Evolutionary conservation across 768 basidiomycete genomes (phyloP), one percentile per base, ranked within the genome.

Genomic region (Rubroboletus satanas): DNA sequence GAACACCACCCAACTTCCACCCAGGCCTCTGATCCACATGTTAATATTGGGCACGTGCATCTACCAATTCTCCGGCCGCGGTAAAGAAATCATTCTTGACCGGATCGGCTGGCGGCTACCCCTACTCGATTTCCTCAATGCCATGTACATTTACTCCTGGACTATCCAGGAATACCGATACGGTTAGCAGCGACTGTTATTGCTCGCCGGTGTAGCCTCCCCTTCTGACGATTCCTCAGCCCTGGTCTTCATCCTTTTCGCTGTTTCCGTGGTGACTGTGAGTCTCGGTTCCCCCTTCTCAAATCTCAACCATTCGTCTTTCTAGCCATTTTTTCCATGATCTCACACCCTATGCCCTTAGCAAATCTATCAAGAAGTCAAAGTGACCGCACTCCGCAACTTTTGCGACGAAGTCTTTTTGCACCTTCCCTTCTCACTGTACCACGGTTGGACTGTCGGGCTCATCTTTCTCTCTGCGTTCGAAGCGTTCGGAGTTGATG

Each of bases 351-450:
- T 10, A 10, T 35, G 26, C 6, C 15, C 6, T 28, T 61, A 77
- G 69, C 82, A 85, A 71, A 83, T 86, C 65, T 85, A 88, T 70
- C 83, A 82, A 62, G 72, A 83, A 51, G 79, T 88, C 66, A 84
- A 85, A 71, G 78, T 75, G 61, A 82, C 66, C n/a, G 68, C 73
- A 21, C 69, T 79, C 50, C 74, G 80, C 61, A 75, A 70, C 58
- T 61, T 77, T 44, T 73, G 72, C 39, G 83, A 86, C 60, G 84
- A 86, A 60, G 63, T 84, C 56, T 85, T 86, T 48, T 72, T 88
- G n/a, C 85, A 87, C 64, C 78, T 87, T 11, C 87, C 87, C 5
- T 88, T 89, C 74, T 84, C 81, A 12, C 73, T 88, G 45, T 88
- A 80, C 68, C 84, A 86, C 61, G 84, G 84, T 49, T 82, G 81